Percentiles rank a stretch among this genome's conserved stretches.
Conservation (phyloP, 345 rosid species). For the Mallotus nudiflorus region DNA sequence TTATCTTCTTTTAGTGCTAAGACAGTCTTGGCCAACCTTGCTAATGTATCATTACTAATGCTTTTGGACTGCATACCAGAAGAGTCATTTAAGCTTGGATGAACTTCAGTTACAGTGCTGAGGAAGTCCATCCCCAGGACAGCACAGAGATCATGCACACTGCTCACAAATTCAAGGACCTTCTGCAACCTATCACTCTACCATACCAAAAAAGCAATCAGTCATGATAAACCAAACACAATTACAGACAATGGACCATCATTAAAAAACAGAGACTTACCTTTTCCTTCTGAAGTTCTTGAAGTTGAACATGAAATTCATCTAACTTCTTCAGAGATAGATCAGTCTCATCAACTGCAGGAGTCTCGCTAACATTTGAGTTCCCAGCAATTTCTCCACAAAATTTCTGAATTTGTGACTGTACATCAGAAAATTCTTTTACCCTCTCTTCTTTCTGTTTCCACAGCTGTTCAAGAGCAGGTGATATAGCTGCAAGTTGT, state of each 20-base stretch:
- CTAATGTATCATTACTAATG: conserved; percentile 89
- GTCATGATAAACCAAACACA: neutral
- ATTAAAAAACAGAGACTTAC: conserved; percentile 27
- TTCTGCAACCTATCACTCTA: conserved; percentile 88
- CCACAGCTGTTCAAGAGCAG: conserved; percentile 85
- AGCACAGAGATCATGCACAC: conserved; percentile 90
- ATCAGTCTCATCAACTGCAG: conserved; percentile 79
- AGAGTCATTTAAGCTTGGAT: conserved; percentile 89
- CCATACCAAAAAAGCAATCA: conserved; percentile 27
- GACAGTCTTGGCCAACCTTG: conserved; percentile 76
- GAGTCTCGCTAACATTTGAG: conserved; percentile 47
- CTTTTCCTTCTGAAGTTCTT: conserved; percentile 94
- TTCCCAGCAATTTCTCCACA: conserved; percentile 85
- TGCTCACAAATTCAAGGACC: conserved; percentile 87
- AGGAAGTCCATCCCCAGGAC: conserved; percentile 92
- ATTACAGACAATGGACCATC: conserved; percentile 1
- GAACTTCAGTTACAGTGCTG: conserved; percentile 77
- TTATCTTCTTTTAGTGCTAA: conserved; percentile 79
- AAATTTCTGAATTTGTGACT: conserved; percentile 81
- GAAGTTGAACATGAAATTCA: conserved; percentile 73
- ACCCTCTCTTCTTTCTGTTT: conserved; percentile 92
- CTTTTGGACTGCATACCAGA: conserved; percentile 67
- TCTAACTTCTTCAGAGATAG: conserved; percentile 76
- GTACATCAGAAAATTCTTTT: conserved; percentile 70
- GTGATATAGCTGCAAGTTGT: conserved; percentile 92